A percentile compares a stretch with the other conserved stretches of the same genome.
phyloP scores from a whole-genome alignment of 2,329 filamentous ascomycete species.

The Ophiostoma piceae region DNA sequence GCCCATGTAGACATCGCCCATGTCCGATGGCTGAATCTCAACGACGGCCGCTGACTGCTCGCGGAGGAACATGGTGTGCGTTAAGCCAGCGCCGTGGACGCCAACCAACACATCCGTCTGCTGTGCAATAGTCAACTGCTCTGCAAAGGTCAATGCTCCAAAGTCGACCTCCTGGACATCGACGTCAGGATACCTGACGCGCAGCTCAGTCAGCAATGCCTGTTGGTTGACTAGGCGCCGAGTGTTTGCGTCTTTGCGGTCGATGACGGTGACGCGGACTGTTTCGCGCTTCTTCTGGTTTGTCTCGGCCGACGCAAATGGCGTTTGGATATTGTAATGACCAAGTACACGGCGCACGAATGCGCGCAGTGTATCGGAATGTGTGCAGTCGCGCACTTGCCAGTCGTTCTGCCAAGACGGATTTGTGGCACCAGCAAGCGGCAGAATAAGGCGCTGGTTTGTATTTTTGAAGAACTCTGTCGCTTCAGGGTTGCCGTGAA shows the following conservation, averaged over 20 bases:
- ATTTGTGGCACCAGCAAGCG: slow-evolving; percentile 39
- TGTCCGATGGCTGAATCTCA: slow-evolving; percentile 39
- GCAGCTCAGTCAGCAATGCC: slow-evolving; percentile 31
- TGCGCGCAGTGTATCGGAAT: slow-evolving; percentile 32
- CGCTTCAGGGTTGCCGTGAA: slow-evolving; percentile 18
- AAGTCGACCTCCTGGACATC: slow-evolving; percentile 37
- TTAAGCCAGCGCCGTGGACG: slow-evolving; percentile 41
- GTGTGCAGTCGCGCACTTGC: slow-evolving; percentile 33
- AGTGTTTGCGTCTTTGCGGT: slow-evolving; percentile 31
- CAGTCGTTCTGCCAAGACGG: slow-evolving; percentile 42
- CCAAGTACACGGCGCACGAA: slow-evolving; percentile 35
- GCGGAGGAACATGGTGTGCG: slow-evolving; percentile 40
- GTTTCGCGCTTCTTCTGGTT: neutral
- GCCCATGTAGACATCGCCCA: slow-evolving; percentile 35
- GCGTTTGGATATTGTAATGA: slow-evolving; percentile 28
- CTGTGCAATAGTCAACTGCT: slow-evolving; percentile 36
- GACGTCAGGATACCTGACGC: slow-evolving; percentile 29
- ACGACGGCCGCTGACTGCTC: slow-evolving; percentile 35
- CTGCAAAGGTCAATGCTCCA: slow-evolving; percentile 34
- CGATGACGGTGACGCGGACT: slow-evolving; percentile 36
- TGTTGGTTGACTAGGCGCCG: slow-evolving; percentile 34
- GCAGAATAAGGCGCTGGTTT: slow-evolving; percentile 36
- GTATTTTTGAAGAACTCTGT: slow-evolving; percentile 18
- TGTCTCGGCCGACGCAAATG: neutral
- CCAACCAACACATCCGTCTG: slow-evolving; percentile 41